Evolutionary conservation across 2,329 filamentous ascomycete genomes (phyloP), one percentile per base, ranked within the genome.

Genomic region (Rutstroemia sp.): DNA sequence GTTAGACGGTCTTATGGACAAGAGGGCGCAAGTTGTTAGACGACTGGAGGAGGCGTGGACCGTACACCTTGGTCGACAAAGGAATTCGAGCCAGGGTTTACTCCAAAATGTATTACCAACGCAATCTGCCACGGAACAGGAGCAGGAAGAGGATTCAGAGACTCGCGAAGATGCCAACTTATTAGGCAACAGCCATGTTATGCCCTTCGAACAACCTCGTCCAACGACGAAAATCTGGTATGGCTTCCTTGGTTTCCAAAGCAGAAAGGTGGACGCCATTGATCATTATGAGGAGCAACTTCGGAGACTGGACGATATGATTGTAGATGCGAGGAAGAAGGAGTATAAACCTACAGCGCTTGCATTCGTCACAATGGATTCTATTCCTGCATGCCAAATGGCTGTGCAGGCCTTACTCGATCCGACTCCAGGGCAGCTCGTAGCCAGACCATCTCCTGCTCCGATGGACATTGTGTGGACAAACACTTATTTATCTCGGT

Each of bases 331-430:
- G 10, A 83, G 94, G 27, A 82, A 83, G 65, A 88, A 89, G 69
- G 80, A 87, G 3, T 97, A 91, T 65, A 75, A 79, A 5, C 78
- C 94, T 0, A 92, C 86, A 0, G 87, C 92, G 49, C 80, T 95
- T 58, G 95, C 95, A 1, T 96, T 99, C 70, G 89, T 99, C 40
- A 97, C 94, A 0, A 95, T 99, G 90, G 89, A 96, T 73, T 94
- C 90, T 3, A 94, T 96, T 50, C 89, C 92, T 14, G 87, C 92
- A 34, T 86, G 83, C 64, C 94, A 99, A 74, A 96, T 97, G 91
- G 89, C 92, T 23, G 89, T 96, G 45, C 94, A 99, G 72, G 92
- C 94, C 4, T 86, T 95, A 10, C 83, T 99, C 53, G 92, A 97
- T 67, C 91, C 94, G 3, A 86, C 88, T 10, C 94, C 95, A 0